phyloP scores from a whole-genome alignment of 2,329 filamentous ascomycete species.

The Paramyrothecium roridum region DNA sequence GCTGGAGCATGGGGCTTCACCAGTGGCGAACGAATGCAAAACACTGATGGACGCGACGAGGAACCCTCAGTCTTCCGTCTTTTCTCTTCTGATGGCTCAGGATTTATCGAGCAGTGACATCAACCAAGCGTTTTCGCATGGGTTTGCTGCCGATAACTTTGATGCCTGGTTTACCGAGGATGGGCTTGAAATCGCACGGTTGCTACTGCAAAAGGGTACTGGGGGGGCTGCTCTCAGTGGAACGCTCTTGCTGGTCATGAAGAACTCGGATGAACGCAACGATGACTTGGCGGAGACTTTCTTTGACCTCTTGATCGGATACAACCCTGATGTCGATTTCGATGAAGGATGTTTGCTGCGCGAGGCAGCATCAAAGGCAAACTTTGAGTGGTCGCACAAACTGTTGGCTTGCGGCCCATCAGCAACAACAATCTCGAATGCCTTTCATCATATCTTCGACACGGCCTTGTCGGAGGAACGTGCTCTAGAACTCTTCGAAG shows the following conservation, averaged over 20 bases:
- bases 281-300: constrained; percentile 41
- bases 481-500: constrained; percentile 44
- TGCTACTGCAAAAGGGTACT: constrained; percentile 48
- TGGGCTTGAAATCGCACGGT: constrained; percentile 42
- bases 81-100: constrained; percentile 39
- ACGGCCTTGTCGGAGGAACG: constrained; percentile 46
- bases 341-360: constrained; percentile 52
- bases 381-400: constrained; percentile 44
- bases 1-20: constrained; percentile 49
- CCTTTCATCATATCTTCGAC: constrained; percentile 56
- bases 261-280: constrained; percentile 34
- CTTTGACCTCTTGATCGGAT: constrained; percentile 32
- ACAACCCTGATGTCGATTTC: constrained; percentile 46
- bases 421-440: constrained; percentile 45
- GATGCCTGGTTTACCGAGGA: constrained; percentile 42
- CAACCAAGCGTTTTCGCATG: constrained; percentile 39
- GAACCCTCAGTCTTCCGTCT: constrained; percentile 30
- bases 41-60: constrained; percentile 47
- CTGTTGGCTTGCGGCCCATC: constrained; percentile 49
- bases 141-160: constrained; percentile 38
- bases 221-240: constrained; percentile 40
- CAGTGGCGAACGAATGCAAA: constrained; percentile 48
- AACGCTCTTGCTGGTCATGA: constrained; percentile 44
- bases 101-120: constrained; percentile 40
- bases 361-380: constrained; percentile 49